Base-by-base conservation (phyloP, 768 basidiomycete genomes). In the Russula abietina region DNA sequence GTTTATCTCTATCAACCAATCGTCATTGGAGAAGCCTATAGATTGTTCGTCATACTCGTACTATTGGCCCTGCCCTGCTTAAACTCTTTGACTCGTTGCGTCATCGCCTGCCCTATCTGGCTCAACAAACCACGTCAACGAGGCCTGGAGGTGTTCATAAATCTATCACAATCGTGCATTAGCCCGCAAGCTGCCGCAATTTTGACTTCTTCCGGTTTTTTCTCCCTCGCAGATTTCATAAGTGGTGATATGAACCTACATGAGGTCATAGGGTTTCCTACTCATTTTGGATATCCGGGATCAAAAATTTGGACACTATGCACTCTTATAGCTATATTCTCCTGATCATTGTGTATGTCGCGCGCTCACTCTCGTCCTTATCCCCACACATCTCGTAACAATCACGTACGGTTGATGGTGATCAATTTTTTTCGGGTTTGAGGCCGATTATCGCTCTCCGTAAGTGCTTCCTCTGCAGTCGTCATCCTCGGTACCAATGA, bases 61-160 rank as follows among this genome's bases (percentile, higher is more conserved):
- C 41, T 52, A 64, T 64, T 60, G 63, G 63, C 41, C 24, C 53
- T 24, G 38, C 19, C 22, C 41, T 60, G 48, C 59, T 64, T 64
- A 55, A 60, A 33, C 58, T 32, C 45, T 38, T 51, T 32, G 11
- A 26, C 32, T 24, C 28, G 38, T 55, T 64, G 63, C 63, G 63
- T 64, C 63, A 64, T 60, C 48, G 19, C 49, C 33, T 60, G 24
- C 63, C 63, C 49, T 55, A 64, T 64, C 59, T 38, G 30, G 58
- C 48, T n/a, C 38, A n/a, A 49, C 62, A 22, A 50, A n/a, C 11
- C 58, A 56, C 48, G 58, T 55, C 30, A 54, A 60, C 60, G 38
- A 60, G 30, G 58, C 58, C 54, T 60, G n/a, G 48, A 64, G 58
- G 54, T 51, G 22, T 30, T 64, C 63, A 51, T 56, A 22, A 36